Conservation (phyloP, 495 filamentous ascomycete genomes). For the Penicillium paxilli region DNA sequence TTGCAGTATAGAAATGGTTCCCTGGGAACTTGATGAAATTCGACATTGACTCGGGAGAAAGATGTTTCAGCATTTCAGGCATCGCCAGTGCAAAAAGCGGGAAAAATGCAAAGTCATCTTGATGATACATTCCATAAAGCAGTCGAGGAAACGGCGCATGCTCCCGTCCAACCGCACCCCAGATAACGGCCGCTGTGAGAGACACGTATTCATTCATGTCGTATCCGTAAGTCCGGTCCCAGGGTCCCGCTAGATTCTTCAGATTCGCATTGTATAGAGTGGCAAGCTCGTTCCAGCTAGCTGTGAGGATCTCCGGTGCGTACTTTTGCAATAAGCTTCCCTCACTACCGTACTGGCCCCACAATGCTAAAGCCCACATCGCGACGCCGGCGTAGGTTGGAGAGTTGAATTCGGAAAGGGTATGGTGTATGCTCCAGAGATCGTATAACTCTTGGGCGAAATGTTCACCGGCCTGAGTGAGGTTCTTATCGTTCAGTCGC, state of each 20-base stretch:
- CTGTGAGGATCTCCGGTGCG: conserved; percentile 25
- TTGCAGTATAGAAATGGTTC: conserved; percentile 32
- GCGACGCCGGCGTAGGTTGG: conserved; percentile 46
- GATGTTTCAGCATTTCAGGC: conserved; percentile 29
- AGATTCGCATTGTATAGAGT: conserved; percentile 37
- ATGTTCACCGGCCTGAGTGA: conserved; percentile 35
- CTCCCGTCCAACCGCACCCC: conserved; percentile 35
- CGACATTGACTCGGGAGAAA: conserved; percentile 5
- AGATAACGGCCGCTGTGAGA: conserved; percentile 36
- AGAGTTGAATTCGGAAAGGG: conserved; percentile 44
- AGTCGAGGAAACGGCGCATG: conserved; percentile 21
- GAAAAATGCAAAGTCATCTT: conserved; percentile 38
- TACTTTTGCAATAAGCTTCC: conserved; percentile 31
- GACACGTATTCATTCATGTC: conserved; percentile 43
- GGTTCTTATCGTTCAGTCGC: conserved; percentile 34
- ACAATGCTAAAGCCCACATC: conserved; percentile 41
- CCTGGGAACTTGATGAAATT: conserved; percentile 32
- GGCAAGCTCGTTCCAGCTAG: conserved; percentile 33
- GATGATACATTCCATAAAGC: conserved; percentile 34
- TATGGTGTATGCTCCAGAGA: conserved; percentile 35
- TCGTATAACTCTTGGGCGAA: conserved; percentile 36
- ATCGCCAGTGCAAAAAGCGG: conserved; percentile 33
- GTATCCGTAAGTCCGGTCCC: conserved; percentile 45
- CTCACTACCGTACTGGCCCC: conserved; percentile 32
- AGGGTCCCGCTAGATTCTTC: conserved; percentile 42